A percentile compares a stretch with the other conserved stretches of the same genome.
These are phyloP conservation scores for Termitomyces sp. DNA, from an alignment of 768 basidiomycete species.

Conservation along the genomic window DNA sequence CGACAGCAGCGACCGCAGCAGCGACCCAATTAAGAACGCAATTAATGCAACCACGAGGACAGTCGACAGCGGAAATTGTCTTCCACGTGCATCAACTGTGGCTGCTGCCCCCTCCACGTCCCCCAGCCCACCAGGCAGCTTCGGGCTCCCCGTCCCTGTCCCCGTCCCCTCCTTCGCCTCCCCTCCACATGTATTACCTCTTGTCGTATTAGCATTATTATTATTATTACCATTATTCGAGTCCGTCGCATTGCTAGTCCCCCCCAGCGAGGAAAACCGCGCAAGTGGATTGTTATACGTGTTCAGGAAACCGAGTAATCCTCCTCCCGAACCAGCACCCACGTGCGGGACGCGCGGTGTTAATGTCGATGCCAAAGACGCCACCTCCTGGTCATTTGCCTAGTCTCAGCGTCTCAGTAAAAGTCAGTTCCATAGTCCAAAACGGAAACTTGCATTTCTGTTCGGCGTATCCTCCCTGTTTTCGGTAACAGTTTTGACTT, in stretches of 20 bases:
- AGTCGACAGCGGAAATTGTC: conserved; percentile 42
- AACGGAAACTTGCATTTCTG: conserved; percentile 23
- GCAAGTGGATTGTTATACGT: conserved; percentile 54
- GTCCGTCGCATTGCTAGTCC: conserved; percentile 14
- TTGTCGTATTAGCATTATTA: conserved; percentile 3
- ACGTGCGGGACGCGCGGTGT: conserved; percentile 17
- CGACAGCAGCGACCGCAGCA: conserved; percentile 81
- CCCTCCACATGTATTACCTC: conserved; percentile 10
- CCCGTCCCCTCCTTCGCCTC: conserved; percentile 2
- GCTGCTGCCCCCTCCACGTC: conserved; percentile 20
- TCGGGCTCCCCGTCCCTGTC: conserved; percentile 15
- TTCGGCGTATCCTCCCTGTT: conserved; percentile 20
- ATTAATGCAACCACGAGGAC: conserved; percentile 78
- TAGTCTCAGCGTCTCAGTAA: conserved; percentile 5
- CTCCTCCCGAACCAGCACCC: conserved; percentile 22
- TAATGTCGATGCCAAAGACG: conserved; percentile 10
- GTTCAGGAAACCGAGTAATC: conserved; percentile 58
- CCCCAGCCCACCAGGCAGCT: conserved; percentile 34
- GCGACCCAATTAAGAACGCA: conserved; percentile 86
- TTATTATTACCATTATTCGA: neutral
- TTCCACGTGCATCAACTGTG: conserved; percentile 12
- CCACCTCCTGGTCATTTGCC: conserved; percentile 12
- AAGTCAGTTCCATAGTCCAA: conserved; percentile 5
- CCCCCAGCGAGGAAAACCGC: conserved; percentile 36
- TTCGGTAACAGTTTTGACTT: conserved; percentile 13